Evolutionary conservation across 1,284 basidiomycete species (phyloP), one percentile per base, ranked within the genome.

Genomic region (Marasmius oreades): DNA sequence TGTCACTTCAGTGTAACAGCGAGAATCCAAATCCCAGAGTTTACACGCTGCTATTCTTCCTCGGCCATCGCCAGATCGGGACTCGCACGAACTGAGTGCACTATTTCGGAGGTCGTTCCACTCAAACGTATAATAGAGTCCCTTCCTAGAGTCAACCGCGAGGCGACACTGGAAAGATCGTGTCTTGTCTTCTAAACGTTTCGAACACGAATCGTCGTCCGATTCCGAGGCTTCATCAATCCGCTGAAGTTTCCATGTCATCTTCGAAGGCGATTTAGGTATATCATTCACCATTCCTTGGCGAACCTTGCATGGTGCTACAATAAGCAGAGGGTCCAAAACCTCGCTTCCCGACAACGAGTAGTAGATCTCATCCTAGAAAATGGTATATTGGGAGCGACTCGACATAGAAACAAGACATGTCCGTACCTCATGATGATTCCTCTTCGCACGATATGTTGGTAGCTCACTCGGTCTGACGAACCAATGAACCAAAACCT

Each of bases 401-500:
- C 42, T 56, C 4, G 47, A 36, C 26, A 39, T 43, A 53, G 34
- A 52, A 3, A 48, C 34, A 26, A 34, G 28, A 22, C 42, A 11
- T 24, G 3, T 37, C 70, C 76, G 43, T 53, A 88, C 88, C 70
- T 84, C 75, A 34, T 73, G 65, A 64, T 84, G 77, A 10, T 80
- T 77, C 46, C 84, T 76, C 60, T 78, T 79, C 1, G 79, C 81
- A 28, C 88, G 76, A 54, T 82, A 69, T 26, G 70, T 68, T 3
- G 85, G 77, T 52, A 90, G 72, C 64, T 90, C 82, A 0, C 70
- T 69, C 0, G 86, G 86, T 18, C 82, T 73, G 56, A 85, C 68
- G 63, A 90, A 90, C 88, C 88, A 90, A 61, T 89, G 88, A 31
- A 90, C 69, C 37, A 80, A 76, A 31, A 88, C 69, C 52, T 78